These are phyloP conservation scores for Starmerella geochares DNA, from an alignment of 805 yeast genomes.

Conservation along the genomic window DNA sequence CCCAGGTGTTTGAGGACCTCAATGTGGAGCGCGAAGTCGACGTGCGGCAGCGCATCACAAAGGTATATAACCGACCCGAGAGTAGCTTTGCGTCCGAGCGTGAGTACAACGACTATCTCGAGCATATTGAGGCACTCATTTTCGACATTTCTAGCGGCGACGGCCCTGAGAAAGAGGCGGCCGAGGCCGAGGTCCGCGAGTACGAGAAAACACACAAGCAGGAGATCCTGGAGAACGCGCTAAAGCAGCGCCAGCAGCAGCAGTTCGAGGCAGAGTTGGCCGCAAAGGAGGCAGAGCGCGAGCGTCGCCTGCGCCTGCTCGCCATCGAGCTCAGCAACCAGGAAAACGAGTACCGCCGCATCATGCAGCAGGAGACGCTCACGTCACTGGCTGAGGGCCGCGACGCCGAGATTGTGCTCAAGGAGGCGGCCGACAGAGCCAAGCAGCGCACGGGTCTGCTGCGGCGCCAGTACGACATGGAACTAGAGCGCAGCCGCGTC, in stretches of 20 bases:
- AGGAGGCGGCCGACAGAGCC: conserved; percentile 43
- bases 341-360: conserved; percentile 35
- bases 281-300: conserved; percentile 60
- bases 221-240: conserved; percentile 65
- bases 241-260: conserved; percentile 59
- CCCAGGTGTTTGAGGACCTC: conserved; percentile 86
- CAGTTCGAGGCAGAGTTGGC: conserved; percentile 53
- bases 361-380: conserved; percentile 47
- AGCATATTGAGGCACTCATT: conserved; percentile 68
- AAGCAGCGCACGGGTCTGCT: conserved; percentile 56
- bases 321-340: conserved; percentile 58
- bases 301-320: conserved; percentile 39
- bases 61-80: conserved; percentile 68
- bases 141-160: conserved; percentile 63
- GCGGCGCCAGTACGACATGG: conserved; percentile 46
- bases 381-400: conserved; percentile 41
- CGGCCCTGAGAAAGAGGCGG: conserved; percentile 57
- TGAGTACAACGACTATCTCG: conserved; percentile 68
- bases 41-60: conserved; percentile 64
- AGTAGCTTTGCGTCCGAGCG: conserved; percentile 55
- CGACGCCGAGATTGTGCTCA: conserved; percentile 42
- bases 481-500: conserved; percentile 29
- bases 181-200: conserved; percentile 44
- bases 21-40: conserved; percentile 87
- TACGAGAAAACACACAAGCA: conserved; percentile 61